Evolutionary conservation across 768 basidiomycete genomes (phyloP).

Genomic region (Pisolithus microcarpus): DNA sequence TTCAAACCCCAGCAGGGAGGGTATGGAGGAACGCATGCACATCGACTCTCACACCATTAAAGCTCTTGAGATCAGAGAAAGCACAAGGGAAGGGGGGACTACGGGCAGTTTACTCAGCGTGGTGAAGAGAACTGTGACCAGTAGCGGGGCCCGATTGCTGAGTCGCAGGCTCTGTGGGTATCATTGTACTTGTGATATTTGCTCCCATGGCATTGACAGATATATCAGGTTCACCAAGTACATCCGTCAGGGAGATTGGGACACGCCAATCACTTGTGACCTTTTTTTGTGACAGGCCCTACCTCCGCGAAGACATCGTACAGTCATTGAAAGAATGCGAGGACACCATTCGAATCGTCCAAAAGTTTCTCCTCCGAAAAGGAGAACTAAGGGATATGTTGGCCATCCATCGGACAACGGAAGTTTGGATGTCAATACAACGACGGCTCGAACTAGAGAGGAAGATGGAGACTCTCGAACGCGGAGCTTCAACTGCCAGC

Average conservation of each 20-base stretch:
- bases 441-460: constrained; percentile 51
- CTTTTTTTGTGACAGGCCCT: constrained; percentile 53
- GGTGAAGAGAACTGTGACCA: constrained; percentile 72
- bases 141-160: constrained; percentile 69
- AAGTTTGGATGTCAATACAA: constrained; percentile 49
- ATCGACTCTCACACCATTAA: constrained; percentile 86
- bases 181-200: not conserved
- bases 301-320: constrained; percentile 59
- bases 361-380: constrained; percentile 64
- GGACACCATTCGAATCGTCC: constrained; percentile 70
- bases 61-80: constrained; percentile 80
- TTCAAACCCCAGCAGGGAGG: constrained; percentile 51
- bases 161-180: constrained; percentile 69
- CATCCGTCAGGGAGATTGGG: constrained; percentile 63
- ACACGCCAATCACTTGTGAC: constrained; percentile 71
- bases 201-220: constrained; percentile 9
- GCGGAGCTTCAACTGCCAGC: constrained; percentile 9
- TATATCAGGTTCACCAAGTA: constrained; percentile 72
- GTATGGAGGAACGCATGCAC: constrained; percentile 58
- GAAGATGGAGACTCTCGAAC: constrained; percentile 37
- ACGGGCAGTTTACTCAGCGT: constrained; percentile 70
- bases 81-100: constrained; percentile 60
- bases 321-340: constrained; percentile 50
- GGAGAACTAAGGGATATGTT: constrained; percentile 62
- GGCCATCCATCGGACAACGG: constrained; percentile 56